phyloP scores from a whole-genome alignment of 768 basidiomycete genomes.

The Suillus ampliporus region DNA sequence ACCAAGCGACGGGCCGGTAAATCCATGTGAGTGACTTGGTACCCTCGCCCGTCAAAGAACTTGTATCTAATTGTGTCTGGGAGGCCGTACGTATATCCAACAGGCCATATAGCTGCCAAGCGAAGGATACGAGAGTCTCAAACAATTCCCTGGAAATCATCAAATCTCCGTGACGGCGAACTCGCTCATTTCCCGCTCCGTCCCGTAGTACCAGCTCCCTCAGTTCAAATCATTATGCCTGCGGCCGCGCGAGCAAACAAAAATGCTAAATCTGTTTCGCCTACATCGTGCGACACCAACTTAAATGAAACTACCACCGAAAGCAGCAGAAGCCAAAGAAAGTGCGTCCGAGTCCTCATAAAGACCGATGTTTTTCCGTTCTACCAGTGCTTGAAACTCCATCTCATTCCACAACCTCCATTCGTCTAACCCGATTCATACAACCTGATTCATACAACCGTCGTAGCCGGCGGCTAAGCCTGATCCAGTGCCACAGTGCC shows the following conservation, averaged over 20 bases:
- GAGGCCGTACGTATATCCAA: slow-evolving; percentile 2
- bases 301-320: slow-evolving; percentile 62
- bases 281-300: slow-evolving; percentile 67
- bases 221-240: slow-evolving; percentile 66
- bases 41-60: not conserved
- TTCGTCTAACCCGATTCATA: slow-evolving; percentile 41
- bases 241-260: slow-evolving; percentile 71
- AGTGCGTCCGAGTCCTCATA: slow-evolving; percentile 66
- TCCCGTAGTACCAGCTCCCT: slow-evolving; percentile 33
- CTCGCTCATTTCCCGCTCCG: slow-evolving; percentile 25
- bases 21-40: not conserved
- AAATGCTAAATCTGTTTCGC: slow-evolving; percentile 63
- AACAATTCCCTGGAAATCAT: slow-evolving; percentile 26
- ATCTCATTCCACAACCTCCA: slow-evolving; percentile 34
- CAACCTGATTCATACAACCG: slow-evolving; percentile 52
- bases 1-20: slow-evolving; percentile 1
- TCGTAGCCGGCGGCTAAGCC: slow-evolving; percentile 39
- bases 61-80: slow-evolving; percentile 1
- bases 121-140: slow-evolving; percentile 14
- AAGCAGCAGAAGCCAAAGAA: slow-evolving; percentile 80
- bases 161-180: slow-evolving; percentile 12
- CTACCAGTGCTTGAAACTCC: slow-evolving; percentile 18
- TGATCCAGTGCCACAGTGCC: slow-evolving; percentile 18
- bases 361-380: slow-evolving; percentile 62
- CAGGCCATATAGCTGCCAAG: slow-evolving; percentile 14